Conservation (phyloP, 371 early-diverging fungal genomes). For the Cokeromyces recurvatus region DNA sequence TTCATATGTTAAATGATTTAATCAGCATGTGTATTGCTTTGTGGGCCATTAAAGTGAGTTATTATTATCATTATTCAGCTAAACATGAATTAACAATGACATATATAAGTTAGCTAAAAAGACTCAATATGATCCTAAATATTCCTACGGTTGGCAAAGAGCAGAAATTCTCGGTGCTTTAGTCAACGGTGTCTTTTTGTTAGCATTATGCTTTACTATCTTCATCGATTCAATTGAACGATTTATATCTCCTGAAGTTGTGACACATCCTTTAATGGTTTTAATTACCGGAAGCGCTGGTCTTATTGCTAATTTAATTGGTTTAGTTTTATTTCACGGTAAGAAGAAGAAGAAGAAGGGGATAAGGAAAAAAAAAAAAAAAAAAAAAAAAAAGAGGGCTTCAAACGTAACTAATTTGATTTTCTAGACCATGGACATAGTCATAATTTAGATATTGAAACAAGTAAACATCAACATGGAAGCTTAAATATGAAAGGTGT, state of each 20-base stretch:
- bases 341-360: too few relatives aligned
- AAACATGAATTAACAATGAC: too few relatives aligned
- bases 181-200: conserved; percentile 83
- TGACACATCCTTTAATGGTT: conserved; percentile 72
- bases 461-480: too few relatives aligned
- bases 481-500: conserved; percentile 83
- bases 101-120: conserved; percentile 24
- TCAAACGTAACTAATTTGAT: too few relatives aligned
- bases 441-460: too few relatives aligned
- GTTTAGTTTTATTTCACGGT: conserved; percentile 77
- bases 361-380: too few relatives aligned
- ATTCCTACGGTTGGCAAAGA: conserved; percentile 89
- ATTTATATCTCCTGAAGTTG: conserved; percentile 63
- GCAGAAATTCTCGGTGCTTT: conserved; percentile 92
- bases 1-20: conserved; percentile 91
- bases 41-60: conserved; percentile 78
- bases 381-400: too few relatives aligned
- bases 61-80: too few relatives aligned
- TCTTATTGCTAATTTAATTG: conserved; percentile 77
- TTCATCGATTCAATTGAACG: conserved; percentile 85
- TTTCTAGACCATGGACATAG: conserved; percentile 16
- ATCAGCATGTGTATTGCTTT: conserved; percentile 77
- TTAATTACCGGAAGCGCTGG: conserved; percentile 83
- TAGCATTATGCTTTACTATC: conserved; percentile 88
- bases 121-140: conserved; percentile 52